Evolutionary conservation across 768 basidiomycete species (phyloP).

Genomic region (Bullera alba): DNA sequence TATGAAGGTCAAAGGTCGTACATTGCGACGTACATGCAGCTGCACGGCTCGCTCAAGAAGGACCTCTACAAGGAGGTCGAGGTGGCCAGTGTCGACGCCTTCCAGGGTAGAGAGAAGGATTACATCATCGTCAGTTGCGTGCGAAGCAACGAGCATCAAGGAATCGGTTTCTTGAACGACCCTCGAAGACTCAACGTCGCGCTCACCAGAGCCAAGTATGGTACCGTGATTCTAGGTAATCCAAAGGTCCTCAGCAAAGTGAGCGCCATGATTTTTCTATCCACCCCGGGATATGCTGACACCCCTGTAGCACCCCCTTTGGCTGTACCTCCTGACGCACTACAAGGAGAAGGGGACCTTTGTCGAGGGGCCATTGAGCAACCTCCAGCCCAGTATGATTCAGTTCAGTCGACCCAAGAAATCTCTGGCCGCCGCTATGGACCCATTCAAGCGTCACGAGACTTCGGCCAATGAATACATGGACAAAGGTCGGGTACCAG

Average conservation of each 20-base stretch:
- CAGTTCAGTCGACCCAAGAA: conserved; percentile 97
- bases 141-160: conserved; percentile 97
- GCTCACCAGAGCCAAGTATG: conserved; percentile 93
- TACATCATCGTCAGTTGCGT: conserved; percentile 98
- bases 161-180: conserved; percentile 98
- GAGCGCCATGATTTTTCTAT: conserved; percentile 11
- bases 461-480: conserved; percentile 79
- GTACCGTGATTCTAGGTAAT: conserved; percentile 98
- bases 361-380: conserved; percentile 93
- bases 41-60: conserved; percentile 98
- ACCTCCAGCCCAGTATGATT: conserved; percentile 96
- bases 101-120: conserved; percentile 99
- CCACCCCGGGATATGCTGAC: conserved; percentile 20
- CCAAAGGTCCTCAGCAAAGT: conserved; percentile 99
- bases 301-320: conserved; percentile 79
- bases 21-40: conserved; percentile 99
- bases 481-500: conserved; percentile 50
- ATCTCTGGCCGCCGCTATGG: conserved; percentile 78
- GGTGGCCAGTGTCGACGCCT: conserved; percentile 96
- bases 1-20: conserved; percentile 98
- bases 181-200: conserved; percentile 94
- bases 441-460: conserved; percentile 88
- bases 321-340: conserved; percentile 96
- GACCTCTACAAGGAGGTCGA: conserved; percentile 99
- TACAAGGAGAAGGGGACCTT: conserved; percentile 93